Evolutionary conservation across 768 basidiomycete genomes (phyloP).

Genomic region (Holtermannia corniformis): DNA sequence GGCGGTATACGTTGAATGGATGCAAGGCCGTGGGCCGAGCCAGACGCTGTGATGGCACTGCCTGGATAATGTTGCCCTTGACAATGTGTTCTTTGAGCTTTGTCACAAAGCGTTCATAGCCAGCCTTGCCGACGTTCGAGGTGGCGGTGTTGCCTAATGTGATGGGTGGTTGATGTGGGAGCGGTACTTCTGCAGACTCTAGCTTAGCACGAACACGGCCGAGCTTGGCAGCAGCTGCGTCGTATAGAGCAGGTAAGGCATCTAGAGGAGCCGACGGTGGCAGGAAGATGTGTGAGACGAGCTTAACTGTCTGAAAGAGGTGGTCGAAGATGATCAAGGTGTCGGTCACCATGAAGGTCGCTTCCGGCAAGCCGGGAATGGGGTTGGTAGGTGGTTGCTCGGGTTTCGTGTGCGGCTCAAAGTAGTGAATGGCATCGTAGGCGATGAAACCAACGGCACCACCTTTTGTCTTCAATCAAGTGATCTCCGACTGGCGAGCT

Average conservation of each 20-base stretch:
- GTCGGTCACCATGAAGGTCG: conserved; percentile 89
- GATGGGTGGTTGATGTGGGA: conserved; percentile 48
- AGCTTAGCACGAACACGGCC: conserved; percentile 68
- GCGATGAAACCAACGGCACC: conserved; percentile 96
- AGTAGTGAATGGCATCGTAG: conserved; percentile 92
- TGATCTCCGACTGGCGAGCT: too few relatives aligned
- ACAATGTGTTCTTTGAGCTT: conserved; percentile 87
- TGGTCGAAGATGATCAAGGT: conserved; percentile 95
- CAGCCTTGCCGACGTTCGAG: conserved; percentile 87
- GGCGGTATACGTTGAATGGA: conserved; percentile 95
- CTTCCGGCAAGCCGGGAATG: conserved; percentile 78
- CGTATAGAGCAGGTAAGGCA: conserved; percentile 72
- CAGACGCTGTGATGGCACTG: conserved; percentile 89
- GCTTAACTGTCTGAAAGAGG: conserved; percentile 85
- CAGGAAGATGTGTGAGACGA: conserved; percentile 91
- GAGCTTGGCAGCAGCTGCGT: conserved; percentile 73
- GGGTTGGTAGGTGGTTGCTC: conserved; percentile 59
- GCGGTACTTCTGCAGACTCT: conserved; percentile 49
- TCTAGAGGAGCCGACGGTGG: conserved; percentile 52
- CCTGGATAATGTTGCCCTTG: conserved; percentile 96
- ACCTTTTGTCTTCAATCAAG: conserved; percentile 45
- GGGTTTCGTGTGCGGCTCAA: conserved; percentile 66
- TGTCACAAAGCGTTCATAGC: conserved; percentile 86
- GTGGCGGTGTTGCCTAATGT: conserved; percentile 49
- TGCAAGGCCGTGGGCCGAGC: conserved; percentile 76